Evolutionary conservation across 768 basidiomycete genomes (phyloP).

Genomic region (Lactarius vividus): DNA sequence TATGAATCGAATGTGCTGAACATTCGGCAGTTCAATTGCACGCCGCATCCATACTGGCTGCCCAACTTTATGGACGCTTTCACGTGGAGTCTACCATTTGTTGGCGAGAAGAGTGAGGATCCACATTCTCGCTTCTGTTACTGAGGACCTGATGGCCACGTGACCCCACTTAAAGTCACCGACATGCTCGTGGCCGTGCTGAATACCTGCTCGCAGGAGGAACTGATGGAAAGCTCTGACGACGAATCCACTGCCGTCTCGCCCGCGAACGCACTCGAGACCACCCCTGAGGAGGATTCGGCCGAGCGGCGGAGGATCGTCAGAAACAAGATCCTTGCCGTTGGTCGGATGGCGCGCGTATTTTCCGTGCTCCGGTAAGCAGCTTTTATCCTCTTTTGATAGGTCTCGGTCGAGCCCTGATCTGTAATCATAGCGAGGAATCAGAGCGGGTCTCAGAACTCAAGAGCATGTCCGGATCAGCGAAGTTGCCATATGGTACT

Average conservation of each 20-base stretch:
- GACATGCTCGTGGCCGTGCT: slow-evolving; percentile 98
- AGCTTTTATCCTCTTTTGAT: not conserved
- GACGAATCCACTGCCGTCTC: slow-evolving; percentile 46
- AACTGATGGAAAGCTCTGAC: slow-evolving; percentile 76
- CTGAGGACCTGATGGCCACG: slow-evolving; percentile 8
- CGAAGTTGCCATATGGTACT: slow-evolving; percentile 75
- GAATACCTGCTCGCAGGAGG: slow-evolving; percentile 96
- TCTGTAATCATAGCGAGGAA: slow-evolving; percentile 72
- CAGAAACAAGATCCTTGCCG: slow-evolving; percentile 98
- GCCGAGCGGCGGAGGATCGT: slow-evolving; percentile 84
- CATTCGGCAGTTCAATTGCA: slow-evolving; percentile 96
- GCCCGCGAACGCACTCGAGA: slow-evolving; percentile 20
- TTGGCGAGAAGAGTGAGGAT: slow-evolving; percentile 88
- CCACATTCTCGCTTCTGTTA: not conserved
- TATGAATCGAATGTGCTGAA: slow-evolving; percentile 99
- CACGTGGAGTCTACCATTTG: slow-evolving; percentile 97
- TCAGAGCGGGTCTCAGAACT: slow-evolving; percentile 97
- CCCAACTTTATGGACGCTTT: slow-evolving; percentile 99
- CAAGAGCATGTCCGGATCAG: slow-evolving; percentile 82
- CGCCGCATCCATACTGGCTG: slow-evolving; percentile 92
- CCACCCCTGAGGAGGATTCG: slow-evolving; percentile 43
- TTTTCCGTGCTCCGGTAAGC: slow-evolving; percentile 91
- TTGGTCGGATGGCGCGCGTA: slow-evolving; percentile 93
- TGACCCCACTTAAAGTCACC: slow-evolving; percentile 59
- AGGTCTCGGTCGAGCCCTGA: not conserved